Base-by-base conservation (phyloP, 148 eudicot species). In the Chenopodium quinoa region DNA sequence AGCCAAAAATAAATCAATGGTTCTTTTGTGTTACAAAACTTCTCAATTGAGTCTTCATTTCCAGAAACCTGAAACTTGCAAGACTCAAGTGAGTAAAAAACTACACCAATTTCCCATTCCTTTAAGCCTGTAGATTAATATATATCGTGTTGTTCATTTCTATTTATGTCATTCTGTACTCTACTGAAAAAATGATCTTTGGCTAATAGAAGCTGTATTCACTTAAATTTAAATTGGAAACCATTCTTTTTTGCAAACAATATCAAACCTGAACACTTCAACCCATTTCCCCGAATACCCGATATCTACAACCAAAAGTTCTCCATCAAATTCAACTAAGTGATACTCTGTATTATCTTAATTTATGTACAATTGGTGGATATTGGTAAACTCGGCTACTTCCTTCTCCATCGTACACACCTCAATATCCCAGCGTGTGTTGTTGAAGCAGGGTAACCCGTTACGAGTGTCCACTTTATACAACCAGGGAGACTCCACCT, bases 251-350 rank as follows among this genome's bases (percentile, higher is more conserved):
- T 27, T 19, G 1, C 14, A 29, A n/a, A 72, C 16, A 27, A 27
- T 27, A 23, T 80, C 19, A 29, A 80, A 62, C n/a, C 11, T 80
- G 52, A 71, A 80, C 73, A 81, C 50, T 8, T 32, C 25, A 22
- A 74, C 63, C 71, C 77, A 23, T 31, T n/a, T 74, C 7, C 65
- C 78, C 32, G 8, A 0, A 9, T 11, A 3, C 2, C 63, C 73
- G 10, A 81, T 63, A 64, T 74, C 29, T 23, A 81, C 73, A 1
- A 73, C 32, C 5, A 81, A 9, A 10, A 73, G 48, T 11, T 63
- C 27, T 48, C 46, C 34, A 48, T 66, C 72, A 46, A 58, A 73
- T 46, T 81, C 47, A 6, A 81, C 54, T 48, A 74, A 60, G 54
- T 72, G 32, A 20, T 23, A 31, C 7, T 27, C 27, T 0, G 27